phyloP scores from a whole-genome alignment of 139 green algal species.

The Ostreobium quekettii region DNA sequence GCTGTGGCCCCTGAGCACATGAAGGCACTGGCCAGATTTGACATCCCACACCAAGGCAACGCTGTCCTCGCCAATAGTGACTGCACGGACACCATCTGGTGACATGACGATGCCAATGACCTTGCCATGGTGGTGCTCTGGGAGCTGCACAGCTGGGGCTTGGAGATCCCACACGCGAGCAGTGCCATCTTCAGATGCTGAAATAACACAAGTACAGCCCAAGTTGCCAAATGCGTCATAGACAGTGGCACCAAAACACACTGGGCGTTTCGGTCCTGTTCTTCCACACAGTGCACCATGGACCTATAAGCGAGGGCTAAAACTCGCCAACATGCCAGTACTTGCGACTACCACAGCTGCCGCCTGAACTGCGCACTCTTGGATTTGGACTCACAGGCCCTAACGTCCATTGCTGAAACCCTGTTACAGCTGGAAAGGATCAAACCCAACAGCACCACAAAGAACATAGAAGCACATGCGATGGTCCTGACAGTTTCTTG shows the following conservation, averaged over 20 bases:
- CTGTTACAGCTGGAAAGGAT: not conserved
- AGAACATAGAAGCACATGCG: not conserved
- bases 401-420: not conserved
- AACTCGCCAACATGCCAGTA: not conserved
- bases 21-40: conserved; percentile 39
- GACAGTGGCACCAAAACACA: not conserved
- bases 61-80: conserved; percentile 15
- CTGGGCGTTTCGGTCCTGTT: too few species aligned
- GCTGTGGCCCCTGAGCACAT: conserved; percentile 38
- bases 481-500: not conserved
- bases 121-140: conserved; percentile 10
- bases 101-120: conserved; percentile 1
- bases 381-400: not conserved
- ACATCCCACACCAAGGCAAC: conserved; percentile 16
- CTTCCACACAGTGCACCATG: too few species aligned
- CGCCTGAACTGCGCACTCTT: not conserved
- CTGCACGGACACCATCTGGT: not conserved
- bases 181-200: conserved; percentile 48
- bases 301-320: too few species aligned
- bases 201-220: not conserved
- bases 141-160: not conserved
- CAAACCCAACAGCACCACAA: not conserved
- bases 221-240: not conserved
- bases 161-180: conserved; percentile 72
- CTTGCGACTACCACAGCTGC: not conserved